phyloP scores from a whole-genome alignment of 305 asterid genomes.

The Euphrasia arctica region DNA sequence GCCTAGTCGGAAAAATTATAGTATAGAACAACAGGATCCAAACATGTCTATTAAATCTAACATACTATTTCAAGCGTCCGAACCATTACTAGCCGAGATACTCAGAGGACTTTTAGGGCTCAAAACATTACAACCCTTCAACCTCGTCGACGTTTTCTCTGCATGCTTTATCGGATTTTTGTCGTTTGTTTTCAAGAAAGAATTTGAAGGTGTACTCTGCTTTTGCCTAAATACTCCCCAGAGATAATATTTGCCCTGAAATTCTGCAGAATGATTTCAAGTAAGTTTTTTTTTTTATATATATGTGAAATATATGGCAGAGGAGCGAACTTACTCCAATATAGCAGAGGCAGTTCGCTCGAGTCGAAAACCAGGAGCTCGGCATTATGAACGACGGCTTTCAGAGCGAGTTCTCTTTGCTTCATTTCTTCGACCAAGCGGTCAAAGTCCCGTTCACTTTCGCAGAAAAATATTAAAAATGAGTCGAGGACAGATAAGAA shows the following conservation, averaged over 20 bases:
- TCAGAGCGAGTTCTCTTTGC: slow-evolving; percentile 39
- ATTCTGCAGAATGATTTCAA: slow-evolving; percentile 44
- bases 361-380: slow-evolving; percentile 60
- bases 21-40: no score
- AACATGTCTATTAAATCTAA: background rate
- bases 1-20: no score
- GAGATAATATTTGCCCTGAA: slow-evolving; percentile 50
- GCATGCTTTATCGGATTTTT: background rate
- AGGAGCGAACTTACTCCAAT: slow-evolving; percentile 44
- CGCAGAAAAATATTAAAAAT: slow-evolving; percentile 1
- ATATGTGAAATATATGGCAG: no score
- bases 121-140: slow-evolving; percentile 8
- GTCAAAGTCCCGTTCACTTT: slow-evolving; percentile 35
- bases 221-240: slow-evolving; percentile 75
- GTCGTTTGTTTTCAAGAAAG: background rate
- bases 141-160: background rate
- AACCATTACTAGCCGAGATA: slow-evolving; percentile 21
- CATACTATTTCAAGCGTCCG: background rate
- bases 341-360: slow-evolving; percentile 39
- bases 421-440: slow-evolving; percentile 39
- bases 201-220: slow-evolving; percentile 22
- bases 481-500: background rate
- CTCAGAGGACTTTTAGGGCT: slow-evolving; percentile 30
- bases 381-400: slow-evolving; percentile 38
- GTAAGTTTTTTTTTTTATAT: slow-evolving; percentile 7